phyloP scores from a whole-genome alignment of 352 stramenopile genomes.

The Pythium dissimile region DNA sequence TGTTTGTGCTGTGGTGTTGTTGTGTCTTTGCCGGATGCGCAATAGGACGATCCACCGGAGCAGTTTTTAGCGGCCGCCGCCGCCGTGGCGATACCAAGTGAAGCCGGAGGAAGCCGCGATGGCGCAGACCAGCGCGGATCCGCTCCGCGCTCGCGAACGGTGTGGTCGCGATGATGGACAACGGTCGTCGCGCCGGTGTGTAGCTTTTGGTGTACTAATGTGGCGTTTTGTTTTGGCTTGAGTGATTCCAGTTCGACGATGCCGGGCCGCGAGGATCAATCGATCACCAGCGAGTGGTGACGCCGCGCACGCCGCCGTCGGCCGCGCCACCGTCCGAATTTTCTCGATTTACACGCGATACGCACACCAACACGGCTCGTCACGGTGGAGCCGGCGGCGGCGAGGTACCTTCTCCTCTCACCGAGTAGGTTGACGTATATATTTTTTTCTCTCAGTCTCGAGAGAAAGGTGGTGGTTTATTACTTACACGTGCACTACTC shows the following conservation, averaged over 20 bases:
- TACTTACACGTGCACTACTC: too few species aligned
- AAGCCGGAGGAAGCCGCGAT: constrained; percentile 1
- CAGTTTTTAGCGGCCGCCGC: constrained; percentile 36
- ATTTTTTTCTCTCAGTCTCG: background rate
- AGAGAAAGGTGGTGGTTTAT: too few species aligned
- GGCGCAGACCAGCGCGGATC: background rate
- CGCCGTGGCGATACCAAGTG: background rate
- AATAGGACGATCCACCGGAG: constrained; percentile 65
- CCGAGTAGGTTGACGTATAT: constrained; percentile 13
- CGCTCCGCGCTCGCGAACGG: background rate
- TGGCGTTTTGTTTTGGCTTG: background rate
- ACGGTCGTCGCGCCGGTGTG: background rate
- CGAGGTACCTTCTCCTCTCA: constrained; percentile 8
- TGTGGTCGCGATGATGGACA: background rate
- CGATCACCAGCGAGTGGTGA: background rate
- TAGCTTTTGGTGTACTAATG: too few species aligned
- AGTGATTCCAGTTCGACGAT: background rate
- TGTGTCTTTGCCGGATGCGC: background rate
- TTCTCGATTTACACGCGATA: background rate
- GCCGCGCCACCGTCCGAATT: background rate
- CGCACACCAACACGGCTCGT: constrained; percentile 1
- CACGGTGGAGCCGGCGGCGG: background rate
- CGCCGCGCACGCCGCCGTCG: constrained; percentile 2
- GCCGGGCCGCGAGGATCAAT: background rate
- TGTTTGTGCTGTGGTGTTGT: background rate